Evolutionary conservation across 192 early-diverging fungal species (phyloP), one percentile per base, ranked within the genome.

Genomic region (Entomortierella beljakovae): DNA sequence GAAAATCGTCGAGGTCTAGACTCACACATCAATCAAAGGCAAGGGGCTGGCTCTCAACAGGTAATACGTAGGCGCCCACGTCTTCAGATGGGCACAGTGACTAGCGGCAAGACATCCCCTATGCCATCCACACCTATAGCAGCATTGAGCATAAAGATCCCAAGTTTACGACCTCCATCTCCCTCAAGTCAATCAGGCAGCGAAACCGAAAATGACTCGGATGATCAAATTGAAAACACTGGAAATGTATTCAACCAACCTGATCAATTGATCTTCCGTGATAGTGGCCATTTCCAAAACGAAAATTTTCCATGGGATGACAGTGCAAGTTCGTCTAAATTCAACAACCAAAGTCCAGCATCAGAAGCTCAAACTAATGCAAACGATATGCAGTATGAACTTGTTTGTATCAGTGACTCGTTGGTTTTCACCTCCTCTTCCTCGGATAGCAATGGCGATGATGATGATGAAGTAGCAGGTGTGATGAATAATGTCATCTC

Each of bases 281-380:
- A 64, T n/a, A 64, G 61, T 40, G 70, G 61, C 3, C 69, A 71
- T 48, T 71, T 71, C 49, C 54, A 59, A 16, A 50, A 53, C 8
- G 52, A 57, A 33, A 4, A 57, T 20, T 63, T 49, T 13, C 49
- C 32, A 1, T 20, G 48, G 23, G 57, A 70, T 20, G 34, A 28
- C 31, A 26, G 22, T 18, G 23, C n/a, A n/a, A n/a, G n/a, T n/a
- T n/a, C n/a, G n/a, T n/a, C n/a, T n/a, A n/a, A n/a, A n/a, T n/a
- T n/a, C n/a, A n/a, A n/a, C n/a, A n/a, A n/a, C n/a, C n/a, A n/a
- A n/a, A n/a, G n/a, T n/a, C n/a, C n/a, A n/a, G n/a, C 43, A 2
- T 20, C 15, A 46, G 43, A 46, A 20, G 3, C 3, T 2, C 43
- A 46, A 15, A 3, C 43, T 2, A 4, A 11, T 16, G 15, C 20